These are phyloP conservation scores for Golubevia sp. DNA, from an alignment of 1,284 basidiomycete species.

Conservation along the genomic window DNA sequence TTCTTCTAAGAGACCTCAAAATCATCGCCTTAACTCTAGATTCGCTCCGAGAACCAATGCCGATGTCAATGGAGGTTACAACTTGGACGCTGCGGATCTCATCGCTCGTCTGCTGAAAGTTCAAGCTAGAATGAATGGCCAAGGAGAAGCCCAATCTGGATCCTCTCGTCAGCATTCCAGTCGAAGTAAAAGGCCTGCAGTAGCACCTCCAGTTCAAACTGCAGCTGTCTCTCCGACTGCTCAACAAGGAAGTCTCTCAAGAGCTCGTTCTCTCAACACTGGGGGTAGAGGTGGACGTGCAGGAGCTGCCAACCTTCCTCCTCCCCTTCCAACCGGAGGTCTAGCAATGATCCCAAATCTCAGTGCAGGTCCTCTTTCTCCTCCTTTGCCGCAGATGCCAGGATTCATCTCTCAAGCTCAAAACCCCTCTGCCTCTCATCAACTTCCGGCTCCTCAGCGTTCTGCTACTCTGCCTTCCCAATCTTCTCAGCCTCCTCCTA, in stretches of 20 bases:
- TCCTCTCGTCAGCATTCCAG: background rate
- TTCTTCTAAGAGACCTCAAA: constrained; percentile 4
- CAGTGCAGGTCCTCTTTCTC: background rate
- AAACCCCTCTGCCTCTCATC: background rate
- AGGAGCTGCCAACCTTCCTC: background rate
- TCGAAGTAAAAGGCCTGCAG: background rate
- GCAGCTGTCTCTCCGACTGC: background rate
- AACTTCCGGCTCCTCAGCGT: background rate
- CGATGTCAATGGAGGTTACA: background rate
- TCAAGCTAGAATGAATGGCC: constrained; percentile 1
- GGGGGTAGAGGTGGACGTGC: background rate
- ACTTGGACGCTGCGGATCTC: background rate
- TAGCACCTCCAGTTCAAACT: background rate
- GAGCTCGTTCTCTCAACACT: background rate
- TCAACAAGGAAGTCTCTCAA: background rate
- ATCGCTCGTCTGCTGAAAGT: constrained; percentile 7
- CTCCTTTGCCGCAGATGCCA: background rate
- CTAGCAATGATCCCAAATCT: background rate
- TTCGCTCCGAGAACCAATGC: background rate
- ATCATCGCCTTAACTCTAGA: constrained; percentile 10
- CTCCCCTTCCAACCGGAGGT: background rate
- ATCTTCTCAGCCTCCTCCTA: background rate
- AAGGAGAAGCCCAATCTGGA: background rate
- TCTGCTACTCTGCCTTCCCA: background rate
- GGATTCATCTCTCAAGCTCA: background rate